A percentile compares a stretch with the other conserved stretches of the same genome.
phyloP scores from a whole-genome alignment of 805 yeast genomes.

The Kodamaea neixiangensis region DNA sequence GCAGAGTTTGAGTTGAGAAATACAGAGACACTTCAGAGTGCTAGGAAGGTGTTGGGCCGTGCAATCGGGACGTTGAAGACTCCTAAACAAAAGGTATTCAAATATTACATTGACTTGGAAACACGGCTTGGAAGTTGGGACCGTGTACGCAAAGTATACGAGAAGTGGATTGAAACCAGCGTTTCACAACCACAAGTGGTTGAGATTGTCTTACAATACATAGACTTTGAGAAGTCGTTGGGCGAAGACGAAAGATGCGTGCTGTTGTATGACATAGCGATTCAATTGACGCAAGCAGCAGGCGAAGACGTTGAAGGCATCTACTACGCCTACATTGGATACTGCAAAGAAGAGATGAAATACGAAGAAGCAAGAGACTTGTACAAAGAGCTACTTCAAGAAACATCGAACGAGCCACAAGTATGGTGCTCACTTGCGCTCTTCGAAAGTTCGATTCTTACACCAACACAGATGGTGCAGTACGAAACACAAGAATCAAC shows the following conservation, averaged over 20 bases:
- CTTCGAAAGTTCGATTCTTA: conserved; percentile 69
- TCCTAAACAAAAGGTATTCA: conserved; percentile 60
- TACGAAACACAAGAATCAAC: conserved; percentile 31
- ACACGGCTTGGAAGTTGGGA: conserved; percentile 72
- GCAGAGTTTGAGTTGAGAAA: conserved; percentile 76
- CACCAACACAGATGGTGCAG: conserved; percentile 43
- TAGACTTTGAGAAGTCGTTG: conserved; percentile 64
- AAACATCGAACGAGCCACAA: conserved; percentile 31
- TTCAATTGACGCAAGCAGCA: conserved; percentile 18
- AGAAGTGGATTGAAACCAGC: conserved; percentile 55
- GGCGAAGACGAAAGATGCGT: conserved; percentile 72
- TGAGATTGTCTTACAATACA: conserved; percentile 60
- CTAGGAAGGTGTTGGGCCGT: conserved; percentile 71
- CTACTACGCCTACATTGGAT: conserved; percentile 48
- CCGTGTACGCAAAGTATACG: conserved; percentile 72
- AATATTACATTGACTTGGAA: conserved; percentile 69
- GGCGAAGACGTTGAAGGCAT: conserved; percentile 8
- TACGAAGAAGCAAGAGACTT: conserved; percentile 57
- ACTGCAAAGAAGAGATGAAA: conserved; percentile 59
- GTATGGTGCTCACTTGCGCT: conserved; percentile 69
- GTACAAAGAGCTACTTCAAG: conserved; percentile 41
- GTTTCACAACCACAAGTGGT: conserved; percentile 6
- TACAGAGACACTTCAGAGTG: conserved; percentile 38
- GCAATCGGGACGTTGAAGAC: conserved; percentile 56
- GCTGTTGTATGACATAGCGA: conserved; percentile 60